Evolutionary conservation across 1,284 basidiomycete genomes (phyloP).

Genomic region (Ustilago tritici): DNA sequence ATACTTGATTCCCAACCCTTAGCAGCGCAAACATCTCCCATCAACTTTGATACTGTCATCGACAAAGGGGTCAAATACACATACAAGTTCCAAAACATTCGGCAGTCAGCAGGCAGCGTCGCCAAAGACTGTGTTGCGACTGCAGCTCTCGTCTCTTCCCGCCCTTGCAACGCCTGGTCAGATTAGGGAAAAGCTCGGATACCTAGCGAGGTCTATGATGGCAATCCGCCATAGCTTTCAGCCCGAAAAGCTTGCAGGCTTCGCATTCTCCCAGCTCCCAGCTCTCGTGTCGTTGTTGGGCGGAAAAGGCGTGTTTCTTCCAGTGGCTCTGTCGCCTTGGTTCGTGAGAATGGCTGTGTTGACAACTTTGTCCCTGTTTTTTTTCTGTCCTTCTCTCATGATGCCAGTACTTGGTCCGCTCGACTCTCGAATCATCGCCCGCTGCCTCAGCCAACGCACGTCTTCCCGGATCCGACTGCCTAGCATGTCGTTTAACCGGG

Average conservation of each 20-base stretch:
- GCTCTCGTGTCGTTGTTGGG: not conserved
- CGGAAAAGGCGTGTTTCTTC: not conserved
- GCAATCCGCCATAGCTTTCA: not conserved
- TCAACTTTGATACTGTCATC: not conserved
- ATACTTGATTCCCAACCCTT: not conserved
- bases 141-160: slow-evolving; percentile 1
- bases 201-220: not conserved
- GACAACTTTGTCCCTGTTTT: slow-evolving; percentile 10
- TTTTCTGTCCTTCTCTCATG: slow-evolving; percentile 3
- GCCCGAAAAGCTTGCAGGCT: too few relatives aligned
- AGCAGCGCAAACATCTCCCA: not conserved
- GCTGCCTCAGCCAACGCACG: not conserved
- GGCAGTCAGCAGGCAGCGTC: not conserved
- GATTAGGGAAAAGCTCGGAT: not conserved
- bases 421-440: slow-evolving; percentile 27
- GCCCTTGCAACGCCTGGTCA: not conserved
- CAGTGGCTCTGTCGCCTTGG: not conserved
- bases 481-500: slow-evolving; percentile 63
- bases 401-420: slow-evolving; percentile 34
- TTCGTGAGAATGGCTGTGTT: slow-evolving; percentile 31
- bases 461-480: slow-evolving; percentile 52
- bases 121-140: not conserved
- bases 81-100: not conserved
- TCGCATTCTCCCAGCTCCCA: not conserved
- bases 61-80: not conserved